These are phyloP conservation scores for Neurospora sublineolata DNA, from an alignment of 495 filamentous ascomycete genomes.

Conservation along the genomic window DNA sequence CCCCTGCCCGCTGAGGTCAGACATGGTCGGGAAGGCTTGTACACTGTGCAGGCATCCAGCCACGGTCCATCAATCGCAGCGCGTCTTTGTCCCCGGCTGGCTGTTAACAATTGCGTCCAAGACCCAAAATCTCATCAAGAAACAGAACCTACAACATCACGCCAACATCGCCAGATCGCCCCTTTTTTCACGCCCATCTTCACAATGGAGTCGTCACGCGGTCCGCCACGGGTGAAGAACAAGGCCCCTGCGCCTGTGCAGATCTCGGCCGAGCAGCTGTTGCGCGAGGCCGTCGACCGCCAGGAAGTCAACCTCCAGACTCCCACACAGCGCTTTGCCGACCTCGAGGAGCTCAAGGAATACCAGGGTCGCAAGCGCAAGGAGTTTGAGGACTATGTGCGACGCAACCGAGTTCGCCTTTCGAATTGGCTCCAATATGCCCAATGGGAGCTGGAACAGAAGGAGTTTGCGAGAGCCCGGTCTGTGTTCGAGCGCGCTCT, in stretches of 20 bases:
- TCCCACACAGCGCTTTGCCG: slow-evolving; percentile 88
- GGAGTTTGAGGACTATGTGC: slow-evolving; percentile 97
- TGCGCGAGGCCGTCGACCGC: slow-evolving; percentile 94
- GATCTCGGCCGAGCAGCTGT: slow-evolving; percentile 93
- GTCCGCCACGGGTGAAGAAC: slow-evolving; percentile 94
- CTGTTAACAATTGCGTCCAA: not conserved
- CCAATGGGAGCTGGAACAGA: slow-evolving; percentile 94
- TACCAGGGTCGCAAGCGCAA: slow-evolving; percentile 91
- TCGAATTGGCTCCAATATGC: slow-evolving; percentile 99
- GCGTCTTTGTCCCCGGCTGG: not conserved
- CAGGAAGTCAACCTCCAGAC: slow-evolving; percentile 82
- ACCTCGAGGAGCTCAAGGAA: slow-evolving; percentile 96
- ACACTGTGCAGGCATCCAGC: not conserved
- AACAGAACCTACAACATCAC: not conserved
- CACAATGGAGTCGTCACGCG: slow-evolving; percentile 84
- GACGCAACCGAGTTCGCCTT: slow-evolving; percentile 88
- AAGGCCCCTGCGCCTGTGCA: slow-evolving; percentile 81
- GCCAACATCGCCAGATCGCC: not conserved
- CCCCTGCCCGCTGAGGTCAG: not conserved
- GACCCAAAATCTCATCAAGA: not conserved
- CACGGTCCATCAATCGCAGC: not conserved
- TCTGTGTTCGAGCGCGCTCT: slow-evolving; percentile 93
- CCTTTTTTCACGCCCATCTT: not conserved
- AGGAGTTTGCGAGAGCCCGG: slow-evolving; percentile 92
- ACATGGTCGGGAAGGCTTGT: not conserved